Percentiles rank a stretch among this genome's conserved stretches.
These are phyloP conservation scores for Geosiphon pyriformis DNA, from an alignment of 192 early-diverging fungal genomes.

Conservation along the genomic window DNA sequence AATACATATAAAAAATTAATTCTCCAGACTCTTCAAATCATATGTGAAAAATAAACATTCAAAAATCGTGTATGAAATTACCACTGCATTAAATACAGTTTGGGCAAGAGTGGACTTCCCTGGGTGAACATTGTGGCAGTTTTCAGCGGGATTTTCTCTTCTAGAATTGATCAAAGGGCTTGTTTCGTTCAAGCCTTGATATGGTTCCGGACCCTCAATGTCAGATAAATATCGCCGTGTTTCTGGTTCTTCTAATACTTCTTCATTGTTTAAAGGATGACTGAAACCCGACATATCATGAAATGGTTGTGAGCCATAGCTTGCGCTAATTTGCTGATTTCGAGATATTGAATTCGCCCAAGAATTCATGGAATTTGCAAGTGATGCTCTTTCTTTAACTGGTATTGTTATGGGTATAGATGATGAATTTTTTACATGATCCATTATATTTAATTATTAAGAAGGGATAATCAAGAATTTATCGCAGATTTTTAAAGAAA, in stretches of 20 bases:
- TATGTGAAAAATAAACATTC: not conserved
- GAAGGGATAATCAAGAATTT: too few relatives aligned
- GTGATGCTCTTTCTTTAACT: not conserved
- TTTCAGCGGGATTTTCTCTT: not conserved
- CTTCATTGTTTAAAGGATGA: not conserved
- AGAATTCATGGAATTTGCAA: not conserved
- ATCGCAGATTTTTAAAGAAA: too few relatives aligned
- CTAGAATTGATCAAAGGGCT: not conserved
- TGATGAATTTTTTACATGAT: too few relatives aligned
- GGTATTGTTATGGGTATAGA: not conserved
- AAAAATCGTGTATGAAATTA: not conserved
- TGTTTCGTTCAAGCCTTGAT: too few relatives aligned
- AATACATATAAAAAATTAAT: not conserved
- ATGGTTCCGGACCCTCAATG: too few relatives aligned
- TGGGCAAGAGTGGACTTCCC: conserved; percentile 34
- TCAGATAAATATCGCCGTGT: too few relatives aligned
- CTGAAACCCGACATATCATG: not conserved
- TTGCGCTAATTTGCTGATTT: not conserved
- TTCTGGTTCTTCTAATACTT: not conserved
- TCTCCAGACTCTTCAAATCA: not conserved
- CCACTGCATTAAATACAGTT: conserved; percentile 48
- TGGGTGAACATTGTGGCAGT: not conserved
- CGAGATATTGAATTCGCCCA: not conserved
- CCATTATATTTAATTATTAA: too few relatives aligned
- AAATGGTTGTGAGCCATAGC: not conserved